Base-by-base conservation (phyloP, 345 rosid genomes). In the Sonneratia alba region DNA sequence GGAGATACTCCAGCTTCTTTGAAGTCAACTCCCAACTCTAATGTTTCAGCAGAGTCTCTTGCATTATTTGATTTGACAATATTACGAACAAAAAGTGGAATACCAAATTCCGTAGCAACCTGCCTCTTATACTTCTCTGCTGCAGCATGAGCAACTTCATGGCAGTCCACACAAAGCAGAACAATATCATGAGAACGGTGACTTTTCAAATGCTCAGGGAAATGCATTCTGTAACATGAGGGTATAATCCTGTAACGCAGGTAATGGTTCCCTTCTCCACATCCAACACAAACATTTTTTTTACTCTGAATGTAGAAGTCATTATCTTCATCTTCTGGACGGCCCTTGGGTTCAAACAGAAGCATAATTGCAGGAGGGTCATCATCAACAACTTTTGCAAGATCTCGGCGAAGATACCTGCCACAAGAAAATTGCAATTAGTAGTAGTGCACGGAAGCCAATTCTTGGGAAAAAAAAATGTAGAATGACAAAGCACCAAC, bases 151-250 rank as follows among this genome's bases (percentile, higher is more conserved):
- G 98, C 96, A 69, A 85, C 80, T 78, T 95, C 98, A 76, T 95
- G 99, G 62, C 99, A 95, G 75, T 95, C 97, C 85, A 95, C 98
- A 67, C 97, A 95, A 15, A 95, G 94, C 59, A 95, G 83, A 77
- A 92, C 98, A 68, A 92, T 95, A 79, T 95, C 99, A 82, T 92
- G 98, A 77, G 99, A 95, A n/a, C 98, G 86, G 59, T 95, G 99
- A 75, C 98, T 95, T 83, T 95, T 95, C 77, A 95, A 72, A 78
- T 95, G 99, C 88, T 92, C 98, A 16, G 98, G 97, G 74, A 95
- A 95, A 84, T 92, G 96, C 84, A 92, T 76, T 83, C 99, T 86
- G 82, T 95, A 95, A 83, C 97, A 92, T 3, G 98, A 90, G 76
- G 99, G 99, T 74, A 95, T 92, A 74, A 92, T 84, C 67, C 98